Percentiles rank a stretch among this genome's conserved stretches.
Conservation (phyloP, 352 stramenopile genomes). For the Phytophthora multivora region DNA sequence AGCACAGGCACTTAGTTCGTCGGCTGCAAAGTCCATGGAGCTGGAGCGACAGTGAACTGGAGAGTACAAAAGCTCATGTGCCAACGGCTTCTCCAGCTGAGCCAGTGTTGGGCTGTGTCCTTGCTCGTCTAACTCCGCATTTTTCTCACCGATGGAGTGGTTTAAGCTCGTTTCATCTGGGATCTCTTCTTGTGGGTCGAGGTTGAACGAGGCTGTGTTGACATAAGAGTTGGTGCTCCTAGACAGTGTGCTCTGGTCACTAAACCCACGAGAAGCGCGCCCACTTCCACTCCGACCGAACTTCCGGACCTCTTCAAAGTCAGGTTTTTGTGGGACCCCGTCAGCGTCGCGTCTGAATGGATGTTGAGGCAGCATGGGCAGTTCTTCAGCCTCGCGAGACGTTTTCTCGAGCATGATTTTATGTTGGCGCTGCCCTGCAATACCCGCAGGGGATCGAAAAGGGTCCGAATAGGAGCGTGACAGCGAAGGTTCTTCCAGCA, state of each 20-base stretch:
- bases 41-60: constrained; percentile 39
- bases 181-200: constrained; percentile 35
- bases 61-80: constrained; percentile 36
- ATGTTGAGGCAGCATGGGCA: constrained; percentile 59
- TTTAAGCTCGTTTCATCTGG: constrained; percentile 29
- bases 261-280: constrained; percentile 36
- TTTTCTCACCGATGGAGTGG: constrained; percentile 26
- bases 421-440: constrained; percentile 36
- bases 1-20: constrained; percentile 14
- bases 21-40: constrained; percentile 37
- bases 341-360: constrained; percentile 40
- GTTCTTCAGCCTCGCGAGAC: constrained; percentile 41
- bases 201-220: constrained; percentile 38
- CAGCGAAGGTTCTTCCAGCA: constrained; percentile 37
- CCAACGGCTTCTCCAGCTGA: constrained; percentile 22
- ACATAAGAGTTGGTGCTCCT: constrained; percentile 45
- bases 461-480: constrained; percentile 69
- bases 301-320: constrained; percentile 28
- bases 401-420: constrained; percentile 34
- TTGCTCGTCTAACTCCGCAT: constrained; percentile 6
- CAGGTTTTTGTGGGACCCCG: constrained; percentile 22
- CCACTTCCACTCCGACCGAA: constrained; percentile 31
- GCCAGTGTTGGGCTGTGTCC: constrained; percentile 15
- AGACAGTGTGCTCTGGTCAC: constrained; percentile 39
- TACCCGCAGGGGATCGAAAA: constrained; percentile 54